Evolutionary conservation across 2,329 filamentous ascomycete genomes (phyloP).

Genomic region (Colletotrichum navitas): DNA sequence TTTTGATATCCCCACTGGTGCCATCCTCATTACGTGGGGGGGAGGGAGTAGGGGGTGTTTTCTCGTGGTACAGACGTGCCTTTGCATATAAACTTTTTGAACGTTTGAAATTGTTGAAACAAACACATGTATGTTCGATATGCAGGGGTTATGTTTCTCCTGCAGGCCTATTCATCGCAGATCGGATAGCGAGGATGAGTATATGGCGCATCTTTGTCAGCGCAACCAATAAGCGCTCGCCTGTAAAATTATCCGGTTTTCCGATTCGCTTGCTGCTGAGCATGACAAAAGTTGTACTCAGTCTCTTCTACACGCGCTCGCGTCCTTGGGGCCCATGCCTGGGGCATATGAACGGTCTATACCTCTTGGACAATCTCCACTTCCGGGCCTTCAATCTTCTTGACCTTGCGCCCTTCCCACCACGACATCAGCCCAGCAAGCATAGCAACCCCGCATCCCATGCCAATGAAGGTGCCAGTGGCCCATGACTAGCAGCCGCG

Average conservation of each 20-base stretch:
- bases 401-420: constrained; percentile 47
- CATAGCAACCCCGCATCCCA: constrained; percentile 46
- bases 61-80: background rate
- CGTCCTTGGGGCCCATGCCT: background rate
- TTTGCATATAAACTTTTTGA: too few relatives aligned
- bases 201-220: background rate
- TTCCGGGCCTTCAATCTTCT: constrained; percentile 46
- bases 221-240: background rate
- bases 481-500: constrained; percentile 37
- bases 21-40: background rate
- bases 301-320: background rate
- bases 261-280: background rate
- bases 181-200: background rate
- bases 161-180: background rate
- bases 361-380: constrained; percentile 42
- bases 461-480: constrained; percentile 45
- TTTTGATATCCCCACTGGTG: background rate
- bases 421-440: constrained; percentile 46
- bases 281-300: background rate
- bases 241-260: background rate
- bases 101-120: background rate
- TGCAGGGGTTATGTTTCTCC: background rate
- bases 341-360: background rate
- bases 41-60: background rate
- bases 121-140: background rate